These are phyloP conservation scores for Pyricularia sp. DNA, from an alignment of 2,329 filamentous ascomycete species.

Conservation along the genomic window DNA sequence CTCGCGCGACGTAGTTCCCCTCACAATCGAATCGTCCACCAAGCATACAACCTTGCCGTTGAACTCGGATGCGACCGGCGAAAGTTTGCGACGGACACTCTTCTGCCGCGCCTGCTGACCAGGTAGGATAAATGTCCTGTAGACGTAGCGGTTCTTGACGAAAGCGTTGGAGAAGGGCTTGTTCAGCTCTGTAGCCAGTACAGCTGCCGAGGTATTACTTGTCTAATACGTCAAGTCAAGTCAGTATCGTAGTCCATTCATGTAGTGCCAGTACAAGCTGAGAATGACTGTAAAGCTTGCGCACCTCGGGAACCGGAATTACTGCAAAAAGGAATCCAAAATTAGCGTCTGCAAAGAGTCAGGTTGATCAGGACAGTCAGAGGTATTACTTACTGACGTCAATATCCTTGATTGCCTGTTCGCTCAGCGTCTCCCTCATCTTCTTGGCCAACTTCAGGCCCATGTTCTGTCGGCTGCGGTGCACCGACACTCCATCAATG, in stretches of 20 bases:
- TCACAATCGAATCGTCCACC: conserved; percentile 62
- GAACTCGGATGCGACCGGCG: conserved; percentile 80
- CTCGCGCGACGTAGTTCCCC: conserved; percentile 58
- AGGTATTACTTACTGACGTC: conserved; percentile 42
- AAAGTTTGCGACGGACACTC: conserved; percentile 82
- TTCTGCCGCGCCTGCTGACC: conserved; percentile 74
- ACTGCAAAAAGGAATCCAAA: not conserved
- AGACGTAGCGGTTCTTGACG: conserved; percentile 84
- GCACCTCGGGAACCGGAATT: not conserved
- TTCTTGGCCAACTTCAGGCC: conserved; percentile 69
- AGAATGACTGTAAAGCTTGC: not conserved
- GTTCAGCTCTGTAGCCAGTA: conserved; percentile 63
- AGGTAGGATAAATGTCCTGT: conserved; percentile 65
- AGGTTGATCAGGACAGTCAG: not conserved
- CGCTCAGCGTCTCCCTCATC: conserved; percentile 57
- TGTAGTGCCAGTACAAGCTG: not conserved
- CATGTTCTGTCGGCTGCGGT: conserved; percentile 80
- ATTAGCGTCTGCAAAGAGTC: not conserved
- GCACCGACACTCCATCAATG: conserved; percentile 83
- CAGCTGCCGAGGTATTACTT: conserved; percentile 69
- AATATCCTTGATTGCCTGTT: conserved; percentile 63
- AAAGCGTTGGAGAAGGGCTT: conserved; percentile 76
- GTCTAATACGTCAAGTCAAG: conserved; percentile 31
- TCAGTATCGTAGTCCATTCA: not conserved
- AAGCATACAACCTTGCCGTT: conserved; percentile 69